A percentile compares a stretch with the other conserved stretches of the same genome.
These are phyloP conservation scores for Elsinoe necatrix DNA, from an alignment of 2,329 filamentous ascomycete species.

Conservation along the genomic window DNA sequence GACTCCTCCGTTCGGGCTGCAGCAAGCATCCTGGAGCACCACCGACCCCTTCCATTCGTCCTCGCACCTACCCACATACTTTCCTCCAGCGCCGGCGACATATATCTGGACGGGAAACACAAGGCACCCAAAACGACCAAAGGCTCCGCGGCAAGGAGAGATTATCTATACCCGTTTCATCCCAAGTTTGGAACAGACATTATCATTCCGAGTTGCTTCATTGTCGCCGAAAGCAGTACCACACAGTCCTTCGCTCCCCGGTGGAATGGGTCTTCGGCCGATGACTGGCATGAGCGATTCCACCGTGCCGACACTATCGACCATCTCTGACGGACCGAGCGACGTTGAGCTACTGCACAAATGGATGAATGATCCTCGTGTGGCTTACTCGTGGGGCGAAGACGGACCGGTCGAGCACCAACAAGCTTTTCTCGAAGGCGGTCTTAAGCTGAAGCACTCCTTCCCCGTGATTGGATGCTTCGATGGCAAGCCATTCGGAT, in stretches of 20 bases:
- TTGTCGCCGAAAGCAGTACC: slow-evolving; percentile 55
- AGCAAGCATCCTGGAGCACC: slow-evolving; percentile 19
- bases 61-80: slow-evolving; percentile 84
- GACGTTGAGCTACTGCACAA: slow-evolving; percentile 65
- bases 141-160: slow-evolving; percentile 82
- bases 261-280: slow-evolving; percentile 24
- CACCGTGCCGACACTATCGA: slow-evolving; percentile 27
- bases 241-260: slow-evolving; percentile 35
- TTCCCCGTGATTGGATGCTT: slow-evolving; percentile 90
- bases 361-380: slow-evolving; percentile 84
- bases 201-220: slow-evolving; percentile 81
- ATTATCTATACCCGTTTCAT: slow-evolving; percentile 85
- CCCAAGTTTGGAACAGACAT: slow-evolving; percentile 70
- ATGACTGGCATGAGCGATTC: slow-evolving; percentile 45
- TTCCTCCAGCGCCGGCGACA: slow-evolving; percentile 71
- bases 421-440: slow-evolving; percentile 58
- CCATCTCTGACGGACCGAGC: slow-evolving; percentile 32
- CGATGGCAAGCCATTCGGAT: slow-evolving; percentile 92
- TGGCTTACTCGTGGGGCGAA: slow-evolving; percentile 76
- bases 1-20: slow-evolving; percentile 1
- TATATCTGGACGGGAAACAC: slow-evolving; percentile 71
- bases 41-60: slow-evolving; percentile 68
- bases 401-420: slow-evolving; percentile 49
- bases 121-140: slow-evolving; percentile 78
- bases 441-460: slow-evolving; percentile 60